These are phyloP conservation scores for Singerocomus inundabilis DNA, from an alignment of 1,284 basidiomycete species.

Conservation along the genomic window DNA sequence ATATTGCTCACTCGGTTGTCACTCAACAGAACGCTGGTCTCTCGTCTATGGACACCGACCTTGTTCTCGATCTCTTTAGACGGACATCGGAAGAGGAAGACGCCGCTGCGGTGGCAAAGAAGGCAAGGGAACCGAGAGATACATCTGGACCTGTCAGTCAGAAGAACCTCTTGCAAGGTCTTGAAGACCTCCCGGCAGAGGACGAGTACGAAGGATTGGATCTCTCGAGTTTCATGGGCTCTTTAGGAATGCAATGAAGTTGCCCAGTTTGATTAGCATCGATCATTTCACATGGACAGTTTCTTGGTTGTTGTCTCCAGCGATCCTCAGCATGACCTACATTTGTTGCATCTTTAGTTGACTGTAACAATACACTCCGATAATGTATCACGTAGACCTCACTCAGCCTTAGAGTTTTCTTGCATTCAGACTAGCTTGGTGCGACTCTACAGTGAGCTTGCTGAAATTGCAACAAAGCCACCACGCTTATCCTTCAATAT, in stretches of 20 bases:
- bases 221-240: constrained; percentile 81
- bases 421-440: constrained; percentile 1
- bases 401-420: constrained; percentile 17
- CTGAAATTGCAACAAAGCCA: neutral
- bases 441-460: neutral
- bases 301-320: constrained; percentile 17
- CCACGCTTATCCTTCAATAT: constrained; percentile 35
- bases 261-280: neutral
- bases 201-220: constrained; percentile 89
- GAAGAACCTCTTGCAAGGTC: constrained; percentile 79
- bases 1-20: constrained; percentile 95
- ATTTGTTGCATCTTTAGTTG: constrained; percentile 36
- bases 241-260: constrained; percentile 46
- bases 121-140: constrained; percentile 55
- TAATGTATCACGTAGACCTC: constrained; percentile 37
- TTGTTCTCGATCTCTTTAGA: constrained; percentile 93
- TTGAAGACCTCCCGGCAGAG: constrained; percentile 87
- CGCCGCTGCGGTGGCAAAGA: constrained; percentile 49
- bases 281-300: constrained; percentile 21
- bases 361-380: constrained; percentile 32
- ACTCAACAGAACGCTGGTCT: constrained; percentile 96
- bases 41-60: constrained; percentile 95
- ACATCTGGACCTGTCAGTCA: constrained; percentile 54
- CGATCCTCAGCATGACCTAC: constrained; percentile 25
- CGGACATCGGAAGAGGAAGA: constrained; percentile 79